These are phyloP conservation scores for Plasmodium blacklocki DNA, from an alignment of 169 alveolate genomes.

Conservation along the genomic window DNA sequence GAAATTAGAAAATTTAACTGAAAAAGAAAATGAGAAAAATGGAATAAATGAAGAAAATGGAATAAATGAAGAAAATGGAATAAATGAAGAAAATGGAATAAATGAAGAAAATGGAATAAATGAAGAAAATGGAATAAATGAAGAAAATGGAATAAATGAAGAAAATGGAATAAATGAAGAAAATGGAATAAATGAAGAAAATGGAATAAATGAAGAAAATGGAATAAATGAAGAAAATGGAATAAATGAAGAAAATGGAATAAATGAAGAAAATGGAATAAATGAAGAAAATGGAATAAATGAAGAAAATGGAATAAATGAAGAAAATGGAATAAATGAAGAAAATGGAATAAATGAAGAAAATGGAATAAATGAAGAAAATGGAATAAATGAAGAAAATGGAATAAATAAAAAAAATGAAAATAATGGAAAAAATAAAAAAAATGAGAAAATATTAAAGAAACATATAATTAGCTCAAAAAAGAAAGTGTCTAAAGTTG, in stretches of 20 bases:
- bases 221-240: not conserved
- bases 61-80: not conserved
- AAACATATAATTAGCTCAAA: not conserved
- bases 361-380: not conserved
- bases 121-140: not conserved
- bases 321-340: no score
- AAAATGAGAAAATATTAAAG: no score
- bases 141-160: no score
- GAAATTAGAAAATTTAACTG: not conserved
- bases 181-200: not conserved
- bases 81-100: not conserved
- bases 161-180: not conserved
- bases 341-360: not conserved
- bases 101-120: not conserved
- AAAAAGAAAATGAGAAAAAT: not conserved
- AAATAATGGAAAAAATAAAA: not conserved
- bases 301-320: not conserved
- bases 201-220: not conserved
- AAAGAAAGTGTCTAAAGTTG: conserved; percentile 13
- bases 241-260: not conserved
- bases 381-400: not conserved
- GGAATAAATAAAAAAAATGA: not conserved
- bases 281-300: not conserved
- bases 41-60: not conserved
- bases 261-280: not conserved